Evolutionary conservation across 352 stramenopile genomes (phyloP).

Genomic region (Globisporangium ultimum): DNA sequence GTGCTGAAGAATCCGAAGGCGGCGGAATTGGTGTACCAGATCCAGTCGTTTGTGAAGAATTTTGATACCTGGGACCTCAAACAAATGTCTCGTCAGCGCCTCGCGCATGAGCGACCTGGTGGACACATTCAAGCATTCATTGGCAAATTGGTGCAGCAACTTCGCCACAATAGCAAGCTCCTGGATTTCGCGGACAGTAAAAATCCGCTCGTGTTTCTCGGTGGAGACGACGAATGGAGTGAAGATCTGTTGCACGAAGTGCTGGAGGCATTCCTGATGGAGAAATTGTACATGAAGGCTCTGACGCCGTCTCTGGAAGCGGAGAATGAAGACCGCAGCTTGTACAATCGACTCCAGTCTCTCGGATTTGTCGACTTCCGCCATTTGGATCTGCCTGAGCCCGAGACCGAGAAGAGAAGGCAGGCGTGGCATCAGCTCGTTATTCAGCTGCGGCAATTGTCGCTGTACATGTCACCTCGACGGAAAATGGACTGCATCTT

Average conservation of each 20-base stretch:
- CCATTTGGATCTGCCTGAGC: conserved; percentile 82
- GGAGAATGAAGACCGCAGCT: conserved; percentile 47
- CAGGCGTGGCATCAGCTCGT: conserved; percentile 42
- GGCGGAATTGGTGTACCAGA: conserved; percentile 73
- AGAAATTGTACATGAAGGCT: conserved; percentile 78
- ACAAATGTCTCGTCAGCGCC: conserved; percentile 37
- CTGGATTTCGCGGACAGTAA: conserved; percentile 23
- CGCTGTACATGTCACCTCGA: conserved; percentile 54
- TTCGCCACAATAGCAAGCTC: conserved; percentile 39
- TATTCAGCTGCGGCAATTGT: conserved; percentile 40
- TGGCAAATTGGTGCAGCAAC: conserved; percentile 51
- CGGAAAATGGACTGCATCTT: conserved; percentile 86
- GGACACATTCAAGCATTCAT: conserved; percentile 65
- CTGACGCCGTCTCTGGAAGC: conserved; percentile 49
- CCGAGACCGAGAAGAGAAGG: conserved; percentile 26
- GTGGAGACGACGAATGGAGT: conserved; percentile 31
- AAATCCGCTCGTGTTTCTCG: conserved; percentile 22
- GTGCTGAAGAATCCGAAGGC: conserved; percentile 60
- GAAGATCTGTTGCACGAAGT: conserved; percentile 59
- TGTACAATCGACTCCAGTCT: conserved; percentile 61
- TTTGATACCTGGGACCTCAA: conserved; percentile 54
- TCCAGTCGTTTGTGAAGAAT: conserved; percentile 72
- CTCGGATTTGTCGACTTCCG: conserved; percentile 79
- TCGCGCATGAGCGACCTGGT: conserved; percentile 39
- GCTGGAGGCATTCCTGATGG: conserved; percentile 88